phyloP scores from a whole-genome alignment of 2,329 filamentous ascomycete species.

The Trichophyton benhamiae region DNA sequence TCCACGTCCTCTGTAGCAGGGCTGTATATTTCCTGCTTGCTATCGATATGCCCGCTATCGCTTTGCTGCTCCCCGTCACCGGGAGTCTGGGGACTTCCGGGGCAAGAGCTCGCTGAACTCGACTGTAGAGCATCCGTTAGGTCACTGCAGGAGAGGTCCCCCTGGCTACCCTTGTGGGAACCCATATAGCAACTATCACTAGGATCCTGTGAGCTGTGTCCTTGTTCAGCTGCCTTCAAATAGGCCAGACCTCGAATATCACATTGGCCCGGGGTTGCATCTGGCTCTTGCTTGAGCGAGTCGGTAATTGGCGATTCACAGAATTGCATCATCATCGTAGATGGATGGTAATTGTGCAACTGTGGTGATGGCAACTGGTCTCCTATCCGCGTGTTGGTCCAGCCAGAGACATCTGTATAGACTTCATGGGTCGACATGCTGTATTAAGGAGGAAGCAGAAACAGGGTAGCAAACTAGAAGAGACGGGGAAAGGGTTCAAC shows the following conservation, averaged over 20 bases:
- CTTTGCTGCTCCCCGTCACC: constrained; percentile 8
- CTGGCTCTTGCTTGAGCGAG: not conserved
- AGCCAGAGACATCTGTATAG: not conserved
- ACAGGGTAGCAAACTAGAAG: not conserved
- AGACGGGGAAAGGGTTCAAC: not conserved
- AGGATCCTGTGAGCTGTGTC: not conserved
- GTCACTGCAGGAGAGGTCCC: not conserved
- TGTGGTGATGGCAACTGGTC: not conserved
- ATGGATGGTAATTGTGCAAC: not conserved
- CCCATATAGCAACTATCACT: not conserved
- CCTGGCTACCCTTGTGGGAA: constrained; percentile 4
- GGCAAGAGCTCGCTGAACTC: constrained; percentile 1
- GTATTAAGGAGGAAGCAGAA: not conserved
- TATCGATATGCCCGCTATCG: constrained; percentile 2
- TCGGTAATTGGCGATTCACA: not conserved
- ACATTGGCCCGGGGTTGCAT: not conserved
- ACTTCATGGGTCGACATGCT: not conserved
- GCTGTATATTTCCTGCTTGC: constrained; percentile 11
- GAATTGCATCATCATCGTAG: constrained; percentile 1
- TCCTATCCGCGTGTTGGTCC: not conserved
- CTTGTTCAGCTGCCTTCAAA: not conserved
- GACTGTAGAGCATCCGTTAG: not conserved
- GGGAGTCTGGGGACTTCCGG: constrained; percentile 8
- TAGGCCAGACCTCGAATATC: constrained; percentile 3
- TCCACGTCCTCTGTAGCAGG: constrained; percentile 10